Percentiles rank a stretch among this genome's conserved stretches.
phyloP scores from a whole-genome alignment of 768 basidiomycete species.

The Hypholoma sublateritium region DNA sequence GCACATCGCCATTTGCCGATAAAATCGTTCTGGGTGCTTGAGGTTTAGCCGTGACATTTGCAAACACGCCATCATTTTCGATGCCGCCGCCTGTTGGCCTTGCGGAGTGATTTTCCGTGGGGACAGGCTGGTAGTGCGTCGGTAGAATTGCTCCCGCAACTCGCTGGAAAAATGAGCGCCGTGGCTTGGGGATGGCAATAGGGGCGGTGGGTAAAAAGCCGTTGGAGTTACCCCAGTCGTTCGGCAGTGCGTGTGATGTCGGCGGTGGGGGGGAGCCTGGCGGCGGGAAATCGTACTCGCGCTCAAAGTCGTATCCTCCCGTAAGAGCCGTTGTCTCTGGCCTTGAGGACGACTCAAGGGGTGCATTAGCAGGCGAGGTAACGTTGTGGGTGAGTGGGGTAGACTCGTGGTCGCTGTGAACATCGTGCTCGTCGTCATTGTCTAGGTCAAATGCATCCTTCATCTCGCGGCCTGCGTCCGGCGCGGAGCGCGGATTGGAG shows the following conservation, averaged over 20 bases:
- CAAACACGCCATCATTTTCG: constrained; percentile 93
- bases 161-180: constrained; percentile 56
- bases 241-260: constrained; percentile 57
- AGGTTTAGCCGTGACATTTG: constrained; percentile 93
- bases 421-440: constrained; percentile 50
- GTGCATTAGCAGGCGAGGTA: constrained; percentile 7
- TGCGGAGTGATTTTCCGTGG: constrained; percentile 37
- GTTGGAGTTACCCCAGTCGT: constrained; percentile 73
- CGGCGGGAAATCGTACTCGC: constrained; percentile 73
- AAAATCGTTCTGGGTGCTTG: constrained; percentile 41
- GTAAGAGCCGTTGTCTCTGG: constrained; percentile 30
- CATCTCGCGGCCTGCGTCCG: constrained; percentile 59
- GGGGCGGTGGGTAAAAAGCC: constrained; percentile 58
- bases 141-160: constrained; percentile 64
- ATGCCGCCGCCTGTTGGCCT: constrained; percentile 60
- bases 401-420: constrained; percentile 36
- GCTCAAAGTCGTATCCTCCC: constrained; percentile 75
- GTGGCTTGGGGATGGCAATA: constrained; percentile 31
- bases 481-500: constrained; percentile 45
- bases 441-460: constrained; percentile 76
- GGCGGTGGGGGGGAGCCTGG: constrained; percentile 76
- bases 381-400: constrained; percentile 35
- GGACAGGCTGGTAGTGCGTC: constrained; percentile 58
- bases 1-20: constrained; percentile 53
- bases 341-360: constrained; percentile 6